Conservation (phyloP, 2,329 filamentous ascomycete species). For the Hirsutella minnesotensis region DNA sequence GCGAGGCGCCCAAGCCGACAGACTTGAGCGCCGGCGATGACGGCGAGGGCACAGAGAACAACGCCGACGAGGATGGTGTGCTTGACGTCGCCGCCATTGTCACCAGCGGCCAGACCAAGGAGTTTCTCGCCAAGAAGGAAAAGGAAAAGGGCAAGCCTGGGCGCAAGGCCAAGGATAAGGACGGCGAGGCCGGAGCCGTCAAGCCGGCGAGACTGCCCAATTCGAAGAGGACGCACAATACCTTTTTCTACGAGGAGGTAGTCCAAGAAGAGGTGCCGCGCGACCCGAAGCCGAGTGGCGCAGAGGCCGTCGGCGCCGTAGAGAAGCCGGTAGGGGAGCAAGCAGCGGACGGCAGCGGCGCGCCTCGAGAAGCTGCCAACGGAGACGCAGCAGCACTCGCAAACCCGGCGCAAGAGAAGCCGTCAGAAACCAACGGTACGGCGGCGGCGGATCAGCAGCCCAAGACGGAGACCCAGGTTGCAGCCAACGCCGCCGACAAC, state of each 20-base stretch:
- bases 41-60: slow-evolving; percentile 22
- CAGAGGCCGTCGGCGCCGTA: slow-evolving; percentile 6
- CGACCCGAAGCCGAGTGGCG: slow-evolving; percentile 17
- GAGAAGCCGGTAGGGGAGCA: slow-evolving; percentile 1
- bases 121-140: slow-evolving; percentile 74
- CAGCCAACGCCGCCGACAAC: slow-evolving; percentile 5
- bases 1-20: slow-evolving; percentile 22
- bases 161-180: slow-evolving; percentile 40
- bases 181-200: slow-evolving; percentile 37
- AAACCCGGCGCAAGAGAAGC: neutral
- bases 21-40: slow-evolving; percentile 26
- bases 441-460: neutral
- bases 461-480: neutral
- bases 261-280: slow-evolving; percentile 40
- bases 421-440: neutral
- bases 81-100: slow-evolving; percentile 79
- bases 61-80: slow-evolving; percentile 54
- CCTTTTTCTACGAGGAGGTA: slow-evolving; percentile 63
- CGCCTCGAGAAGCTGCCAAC: neutral
- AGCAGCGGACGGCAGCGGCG: neutral
- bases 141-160: slow-evolving; percentile 56
- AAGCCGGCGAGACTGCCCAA: slow-evolving; percentile 56
- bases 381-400: neutral
- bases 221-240: slow-evolving; percentile 54
- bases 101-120: slow-evolving; percentile 66